Percentiles rank a stretch among this genome's conserved stretches.
Conservation (phyloP, 345 rosid genomes). For the Iberis pinnata region DNA sequence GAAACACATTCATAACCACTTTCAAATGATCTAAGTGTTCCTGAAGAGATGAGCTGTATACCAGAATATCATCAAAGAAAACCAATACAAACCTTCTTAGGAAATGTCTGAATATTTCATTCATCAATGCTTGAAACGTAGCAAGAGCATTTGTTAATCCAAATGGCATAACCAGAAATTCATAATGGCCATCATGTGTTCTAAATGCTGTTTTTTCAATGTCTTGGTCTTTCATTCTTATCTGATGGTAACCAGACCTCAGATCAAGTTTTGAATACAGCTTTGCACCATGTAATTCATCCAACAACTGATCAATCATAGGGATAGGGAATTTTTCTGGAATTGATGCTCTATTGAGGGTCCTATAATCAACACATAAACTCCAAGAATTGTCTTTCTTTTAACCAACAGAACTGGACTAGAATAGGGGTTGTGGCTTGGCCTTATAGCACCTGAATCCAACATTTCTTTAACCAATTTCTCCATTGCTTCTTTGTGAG, state of each 20-base stretch:
- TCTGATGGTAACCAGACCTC: not conserved
- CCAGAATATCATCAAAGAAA: not conserved
- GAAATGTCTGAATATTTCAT: not conserved
- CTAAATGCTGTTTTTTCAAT: not conserved
- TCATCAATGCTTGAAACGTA: not conserved
- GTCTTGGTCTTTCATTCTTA: not conserved
- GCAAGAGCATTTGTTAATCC: not conserved
- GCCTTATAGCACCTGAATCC: not conserved
- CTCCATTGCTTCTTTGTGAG: not conserved
- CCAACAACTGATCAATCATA: not conserved
- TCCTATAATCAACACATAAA: not conserved
- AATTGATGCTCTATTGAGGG: not conserved
- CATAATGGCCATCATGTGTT: not conserved
- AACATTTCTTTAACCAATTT: not conserved
- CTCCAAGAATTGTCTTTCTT: not conserved
- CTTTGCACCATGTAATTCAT: not conserved
- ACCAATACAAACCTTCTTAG: not conserved
- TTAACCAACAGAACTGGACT: not conserved
- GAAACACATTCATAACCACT: not conserved
- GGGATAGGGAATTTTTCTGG: not conserved
- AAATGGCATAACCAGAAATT: not conserved
- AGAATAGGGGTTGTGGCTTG: not conserved
- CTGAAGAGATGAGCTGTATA: not conserved
- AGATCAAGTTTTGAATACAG: not conserved
- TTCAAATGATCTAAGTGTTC: not conserved